Evolutionary conservation across 352 stramenopile species (phyloP).

Genomic region (Pythium monospermum): DNA sequence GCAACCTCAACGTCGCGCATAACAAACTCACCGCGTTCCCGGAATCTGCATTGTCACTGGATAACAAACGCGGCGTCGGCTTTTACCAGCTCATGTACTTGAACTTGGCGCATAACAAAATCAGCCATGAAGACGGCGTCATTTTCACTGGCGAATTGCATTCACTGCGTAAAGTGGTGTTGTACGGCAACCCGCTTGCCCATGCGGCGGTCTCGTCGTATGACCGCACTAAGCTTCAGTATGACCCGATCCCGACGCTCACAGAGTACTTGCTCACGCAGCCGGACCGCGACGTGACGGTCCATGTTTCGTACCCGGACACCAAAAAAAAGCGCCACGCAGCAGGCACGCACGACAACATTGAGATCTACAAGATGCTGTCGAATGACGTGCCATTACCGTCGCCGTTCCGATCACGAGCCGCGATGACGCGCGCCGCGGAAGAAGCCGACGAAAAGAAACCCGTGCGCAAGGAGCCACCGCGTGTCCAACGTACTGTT

Average conservation of each 20-base stretch:
- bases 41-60: constrained; percentile 50
- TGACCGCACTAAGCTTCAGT: constrained; percentile 58
- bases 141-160: constrained; percentile 42
- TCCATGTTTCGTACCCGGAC: constrained; percentile 59
- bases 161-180: constrained; percentile 57
- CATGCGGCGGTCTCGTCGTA: constrained; percentile 56
- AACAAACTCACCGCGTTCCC: constrained; percentile 75
- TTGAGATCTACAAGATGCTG: constrained; percentile 83
- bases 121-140: constrained; percentile 44
- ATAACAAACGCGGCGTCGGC: constrained; percentile 52
- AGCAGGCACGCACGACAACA: constrained; percentile 53
- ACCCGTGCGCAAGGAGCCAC: neutral
- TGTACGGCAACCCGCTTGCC: constrained; percentile 71
- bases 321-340: constrained; percentile 58
- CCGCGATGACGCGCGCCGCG: constrained; percentile 25
- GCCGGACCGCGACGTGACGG: constrained; percentile 20
- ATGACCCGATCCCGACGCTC: constrained; percentile 63
- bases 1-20: constrained; percentile 73
- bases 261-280: constrained; percentile 33
- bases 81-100: constrained; percentile 71
- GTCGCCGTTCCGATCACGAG: constrained; percentile 45
- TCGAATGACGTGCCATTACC: constrained; percentile 52
- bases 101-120: constrained; percentile 70
- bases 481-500: constrained; percentile 5
- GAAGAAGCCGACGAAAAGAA: constrained; percentile 9